Conservation (phyloP, 2,329 filamentous ascomycete genomes). For the Ceratocystis harringtonii region DNA sequence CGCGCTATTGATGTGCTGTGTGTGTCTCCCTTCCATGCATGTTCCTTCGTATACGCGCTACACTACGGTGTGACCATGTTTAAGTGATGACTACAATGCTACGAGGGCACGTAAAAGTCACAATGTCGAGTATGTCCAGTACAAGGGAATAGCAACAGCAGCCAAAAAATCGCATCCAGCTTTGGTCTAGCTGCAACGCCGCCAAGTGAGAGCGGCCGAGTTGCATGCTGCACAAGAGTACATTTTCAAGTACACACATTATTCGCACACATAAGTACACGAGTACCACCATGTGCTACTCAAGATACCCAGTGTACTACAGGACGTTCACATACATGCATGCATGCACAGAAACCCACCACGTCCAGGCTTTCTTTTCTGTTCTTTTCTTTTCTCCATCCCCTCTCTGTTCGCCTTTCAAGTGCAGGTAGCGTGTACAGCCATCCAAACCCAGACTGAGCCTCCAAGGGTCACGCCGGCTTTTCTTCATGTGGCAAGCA, state of each 20-base stretch:
- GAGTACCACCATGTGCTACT: too few relatives aligned
- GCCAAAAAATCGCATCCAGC: neutral
- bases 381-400: neutral
- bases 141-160: neutral
- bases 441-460: neutral
- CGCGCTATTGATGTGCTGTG: neutral
- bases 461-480: neutral
- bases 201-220: neutral
- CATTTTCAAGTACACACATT: neutral
- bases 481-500: neutral
- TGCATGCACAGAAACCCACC: neutral
- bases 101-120: neutral
- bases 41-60: neutral
- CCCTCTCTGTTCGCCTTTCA: neutral
- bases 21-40: neutral
- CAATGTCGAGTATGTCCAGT: neutral
- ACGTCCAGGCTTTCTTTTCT: neutral
- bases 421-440: neutral
- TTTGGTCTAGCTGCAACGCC: neutral
- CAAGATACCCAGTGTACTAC: too few relatives aligned
- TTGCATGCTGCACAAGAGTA: too few relatives aligned
- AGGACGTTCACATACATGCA: neutral
- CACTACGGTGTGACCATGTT: neutral
- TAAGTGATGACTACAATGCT: neutral
- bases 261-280: neutral